Evolutionary conservation across 2,329 filamentous ascomycete genomes (phyloP).

Genomic region (Hypomyces rosellus): DNA sequence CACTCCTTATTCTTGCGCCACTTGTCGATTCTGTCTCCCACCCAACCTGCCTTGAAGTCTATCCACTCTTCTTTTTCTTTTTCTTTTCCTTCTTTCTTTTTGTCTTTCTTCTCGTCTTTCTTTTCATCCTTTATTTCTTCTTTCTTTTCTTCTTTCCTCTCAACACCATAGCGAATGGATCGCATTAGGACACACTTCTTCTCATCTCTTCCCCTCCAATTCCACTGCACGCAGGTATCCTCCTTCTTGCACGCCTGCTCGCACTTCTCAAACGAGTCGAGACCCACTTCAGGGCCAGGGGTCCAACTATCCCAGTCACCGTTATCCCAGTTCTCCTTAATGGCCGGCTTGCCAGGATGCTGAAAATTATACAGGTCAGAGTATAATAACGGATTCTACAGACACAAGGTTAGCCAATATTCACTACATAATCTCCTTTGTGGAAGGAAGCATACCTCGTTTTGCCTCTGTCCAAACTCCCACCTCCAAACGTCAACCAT

Average conservation of each 20-base stretch:
- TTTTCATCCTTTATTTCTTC: conserved; percentile 16
- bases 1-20: conserved; percentile 22
- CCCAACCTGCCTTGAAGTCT: conserved; percentile 26
- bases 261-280: conserved; percentile 23
- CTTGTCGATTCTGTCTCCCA: conserved; percentile 19
- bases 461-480: conserved; percentile 27
- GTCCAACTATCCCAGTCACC: conserved; percentile 26
- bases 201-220: conserved; percentile 27
- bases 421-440: not conserved
- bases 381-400: conserved; percentile 30
- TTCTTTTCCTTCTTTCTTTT: conserved; percentile 14
- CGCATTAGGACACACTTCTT: conserved; percentile 22
- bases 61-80: conserved; percentile 18
- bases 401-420: not conserved
- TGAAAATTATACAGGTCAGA: conserved; percentile 32
- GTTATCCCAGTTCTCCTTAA: conserved; percentile 25
- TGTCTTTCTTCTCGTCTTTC: conserved; percentile 12
- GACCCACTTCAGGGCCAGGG: conserved; percentile 18
- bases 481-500: conserved; percentile 45
- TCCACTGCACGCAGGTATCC: conserved; percentile 23
- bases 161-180: conserved; percentile 23
- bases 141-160: conserved; percentile 16
- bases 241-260: conserved; percentile 21
- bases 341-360: conserved; percentile 22
- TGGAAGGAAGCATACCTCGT: conserved; percentile 19